phyloP scores from a whole-genome alignment of 306 rosid species.

The Sphenostylis stenocarpa region DNA sequence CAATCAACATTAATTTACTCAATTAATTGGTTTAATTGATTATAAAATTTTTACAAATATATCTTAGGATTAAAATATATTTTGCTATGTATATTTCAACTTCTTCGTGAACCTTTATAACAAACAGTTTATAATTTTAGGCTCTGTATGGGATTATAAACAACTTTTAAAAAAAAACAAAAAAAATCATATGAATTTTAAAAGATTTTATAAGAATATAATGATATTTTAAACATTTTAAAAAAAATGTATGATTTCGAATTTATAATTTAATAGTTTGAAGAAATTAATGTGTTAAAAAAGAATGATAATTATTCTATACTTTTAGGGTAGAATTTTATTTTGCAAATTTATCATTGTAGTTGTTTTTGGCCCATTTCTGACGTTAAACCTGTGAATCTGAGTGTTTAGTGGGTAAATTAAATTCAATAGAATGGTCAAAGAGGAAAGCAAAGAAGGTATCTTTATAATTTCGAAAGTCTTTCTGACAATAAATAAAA shows the following conservation, averaged over 20 bases:
- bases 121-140: no score
- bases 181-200: no score
- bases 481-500: neutral
- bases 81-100: neutral
- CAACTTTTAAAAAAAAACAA: no score
- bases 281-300: no score
- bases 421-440: slow-evolving; percentile 31
- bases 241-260: no score
- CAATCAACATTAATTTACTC: neutral
- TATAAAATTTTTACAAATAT: neutral
- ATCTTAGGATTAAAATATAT: neutral
- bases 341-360: neutral
- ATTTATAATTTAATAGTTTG: no score
- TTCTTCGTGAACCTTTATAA: no score
- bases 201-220: no score
- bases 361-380: neutral
- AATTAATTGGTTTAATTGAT: neutral
- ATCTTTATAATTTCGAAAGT: slow-evolving; percentile 7
- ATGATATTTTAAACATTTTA: no score
- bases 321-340: no score
- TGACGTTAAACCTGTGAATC: slow-evolving; percentile 7
- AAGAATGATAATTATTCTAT: no score
- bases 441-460: neutral
- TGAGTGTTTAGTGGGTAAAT: neutral
- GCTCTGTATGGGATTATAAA: no score